These are phyloP conservation scores for Carpinus viminea DNA, from an alignment of 306 rosid species.

Conservation along the genomic window DNA sequence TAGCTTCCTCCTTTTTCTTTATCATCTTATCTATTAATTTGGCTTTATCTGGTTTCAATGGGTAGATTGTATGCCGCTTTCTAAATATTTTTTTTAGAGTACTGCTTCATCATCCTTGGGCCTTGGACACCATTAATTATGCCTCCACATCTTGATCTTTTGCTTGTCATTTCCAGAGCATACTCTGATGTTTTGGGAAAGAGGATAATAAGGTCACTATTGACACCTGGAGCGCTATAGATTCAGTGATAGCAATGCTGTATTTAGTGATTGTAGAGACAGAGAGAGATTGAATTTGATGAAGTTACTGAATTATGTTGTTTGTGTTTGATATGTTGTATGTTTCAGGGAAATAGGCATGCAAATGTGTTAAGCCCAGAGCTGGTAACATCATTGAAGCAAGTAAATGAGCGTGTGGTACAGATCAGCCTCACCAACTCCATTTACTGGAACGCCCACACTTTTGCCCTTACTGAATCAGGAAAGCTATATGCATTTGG, in stretches of 20 bases:
- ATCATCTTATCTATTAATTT: constrained; percentile 2
- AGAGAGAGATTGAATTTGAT: not conserved
- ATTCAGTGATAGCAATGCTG: not conserved
- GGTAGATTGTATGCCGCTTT: not conserved
- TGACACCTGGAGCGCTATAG: too few species aligned
- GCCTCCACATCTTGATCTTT: not conserved
- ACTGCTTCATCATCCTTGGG: not conserved
- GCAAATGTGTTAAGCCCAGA: constrained; percentile 69
- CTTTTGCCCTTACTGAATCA: constrained; percentile 87
- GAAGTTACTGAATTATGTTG: constrained; percentile 15
- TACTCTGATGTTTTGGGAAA: not conserved
- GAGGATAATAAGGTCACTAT: not conserved
- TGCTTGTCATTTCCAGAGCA: not conserved
- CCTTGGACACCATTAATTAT: not conserved
- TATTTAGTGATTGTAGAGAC: not conserved
- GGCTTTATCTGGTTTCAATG: not conserved
- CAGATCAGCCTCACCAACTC: constrained; percentile 92
- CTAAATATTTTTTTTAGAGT: not conserved
- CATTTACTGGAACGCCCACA: constrained; percentile 90
- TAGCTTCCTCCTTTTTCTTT: constrained; percentile 27
- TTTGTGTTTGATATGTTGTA: constrained; percentile 15
- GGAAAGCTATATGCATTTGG: constrained; percentile 95
- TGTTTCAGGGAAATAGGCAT: constrained; percentile 64
- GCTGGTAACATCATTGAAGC: constrained; percentile 72
- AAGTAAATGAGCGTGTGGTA: constrained; percentile 71